These are phyloP conservation scores for Grigorovia humatica DNA, from an alignment of 805 yeast species.

Conservation along the genomic window DNA sequence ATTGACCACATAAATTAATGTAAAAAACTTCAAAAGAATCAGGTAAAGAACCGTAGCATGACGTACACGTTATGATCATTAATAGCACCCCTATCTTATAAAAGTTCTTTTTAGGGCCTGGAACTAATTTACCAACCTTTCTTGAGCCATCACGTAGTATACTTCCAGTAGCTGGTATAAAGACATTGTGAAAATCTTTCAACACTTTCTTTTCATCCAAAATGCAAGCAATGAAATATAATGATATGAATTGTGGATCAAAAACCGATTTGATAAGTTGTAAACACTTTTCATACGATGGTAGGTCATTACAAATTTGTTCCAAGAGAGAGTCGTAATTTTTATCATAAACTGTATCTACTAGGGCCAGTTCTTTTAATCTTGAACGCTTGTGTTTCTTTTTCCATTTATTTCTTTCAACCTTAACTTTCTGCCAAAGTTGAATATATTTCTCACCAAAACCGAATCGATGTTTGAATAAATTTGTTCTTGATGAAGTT, in stretches of 20 bases:
- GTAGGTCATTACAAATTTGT: slow-evolving; percentile 9
- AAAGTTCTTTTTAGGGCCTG: slow-evolving; percentile 15
- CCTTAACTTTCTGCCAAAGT: slow-evolving; percentile 19
- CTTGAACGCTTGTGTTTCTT: slow-evolving; percentile 5
- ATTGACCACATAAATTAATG: slow-evolving; percentile 19
- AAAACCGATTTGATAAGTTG: slow-evolving; percentile 10
- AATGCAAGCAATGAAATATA: slow-evolving; percentile 7
- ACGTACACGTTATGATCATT: slow-evolving; percentile 12
- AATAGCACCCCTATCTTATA: slow-evolving; percentile 23
- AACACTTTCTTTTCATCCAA: slow-evolving; percentile 16
- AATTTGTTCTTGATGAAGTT: slow-evolving; percentile 18
- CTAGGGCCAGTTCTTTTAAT: slow-evolving; percentile 12
- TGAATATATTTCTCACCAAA: slow-evolving; percentile 12
- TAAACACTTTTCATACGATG: slow-evolving; percentile 13
- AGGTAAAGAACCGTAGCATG: slow-evolving; percentile 13
- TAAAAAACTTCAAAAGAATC: slow-evolving; percentile 12
- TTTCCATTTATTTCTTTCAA: slow-evolving; percentile 19
- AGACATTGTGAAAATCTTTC: slow-evolving; percentile 13
- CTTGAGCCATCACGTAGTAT: slow-evolving; percentile 4
- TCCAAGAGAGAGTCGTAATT: not conserved
- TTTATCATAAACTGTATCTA: slow-evolving; percentile 3
- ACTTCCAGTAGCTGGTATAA: slow-evolving; percentile 6
- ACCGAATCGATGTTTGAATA: slow-evolving; percentile 10
- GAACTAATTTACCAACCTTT: slow-evolving; percentile 5
- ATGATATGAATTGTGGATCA: slow-evolving; percentile 5